These are phyloP conservation scores for Samsoniella hepiali DNA, from an alignment of 2,329 filamentous ascomycete species.

Conservation along the genomic window DNA sequence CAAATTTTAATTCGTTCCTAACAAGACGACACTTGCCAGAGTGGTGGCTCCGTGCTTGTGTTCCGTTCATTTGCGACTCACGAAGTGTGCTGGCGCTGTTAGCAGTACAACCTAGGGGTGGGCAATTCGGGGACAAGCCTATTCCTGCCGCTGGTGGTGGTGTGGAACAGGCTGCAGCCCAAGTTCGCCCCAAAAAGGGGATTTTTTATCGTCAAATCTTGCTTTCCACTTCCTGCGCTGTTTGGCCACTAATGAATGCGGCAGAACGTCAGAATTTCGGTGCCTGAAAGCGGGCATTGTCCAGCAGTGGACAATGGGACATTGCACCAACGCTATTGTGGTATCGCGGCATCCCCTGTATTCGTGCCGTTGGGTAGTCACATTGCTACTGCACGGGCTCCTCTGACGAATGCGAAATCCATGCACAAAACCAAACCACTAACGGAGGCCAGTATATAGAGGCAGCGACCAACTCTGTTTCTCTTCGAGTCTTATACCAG, in stretches of 20 bases:
- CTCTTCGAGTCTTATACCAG: background rate
- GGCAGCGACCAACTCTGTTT: background rate
- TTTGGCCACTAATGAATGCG: too few relatives aligned
- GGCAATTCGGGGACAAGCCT: background rate
- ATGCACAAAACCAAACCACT: background rate
- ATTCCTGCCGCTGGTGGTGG: background rate
- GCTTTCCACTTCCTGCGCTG: background rate
- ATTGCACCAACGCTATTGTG: background rate
- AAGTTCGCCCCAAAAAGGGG: background rate
- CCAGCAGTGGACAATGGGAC: background rate
- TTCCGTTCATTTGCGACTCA: background rate
- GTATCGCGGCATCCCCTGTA: background rate
- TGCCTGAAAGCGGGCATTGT: background rate
- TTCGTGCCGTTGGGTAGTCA: too few relatives aligned
- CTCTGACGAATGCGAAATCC: background rate
- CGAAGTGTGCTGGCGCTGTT: background rate
- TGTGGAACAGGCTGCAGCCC: background rate
- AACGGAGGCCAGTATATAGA: background rate
- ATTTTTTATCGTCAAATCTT: background rate
- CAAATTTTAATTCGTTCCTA: too few relatives aligned
- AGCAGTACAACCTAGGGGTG: background rate
- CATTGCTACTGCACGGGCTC: background rate
- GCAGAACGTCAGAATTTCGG: background rate
- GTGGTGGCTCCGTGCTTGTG: too few relatives aligned
- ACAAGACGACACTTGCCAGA: background rate